Evolutionary conservation across 1,284 basidiomycete species (phyloP).

Genomic region (Ustilago tritici): DNA sequence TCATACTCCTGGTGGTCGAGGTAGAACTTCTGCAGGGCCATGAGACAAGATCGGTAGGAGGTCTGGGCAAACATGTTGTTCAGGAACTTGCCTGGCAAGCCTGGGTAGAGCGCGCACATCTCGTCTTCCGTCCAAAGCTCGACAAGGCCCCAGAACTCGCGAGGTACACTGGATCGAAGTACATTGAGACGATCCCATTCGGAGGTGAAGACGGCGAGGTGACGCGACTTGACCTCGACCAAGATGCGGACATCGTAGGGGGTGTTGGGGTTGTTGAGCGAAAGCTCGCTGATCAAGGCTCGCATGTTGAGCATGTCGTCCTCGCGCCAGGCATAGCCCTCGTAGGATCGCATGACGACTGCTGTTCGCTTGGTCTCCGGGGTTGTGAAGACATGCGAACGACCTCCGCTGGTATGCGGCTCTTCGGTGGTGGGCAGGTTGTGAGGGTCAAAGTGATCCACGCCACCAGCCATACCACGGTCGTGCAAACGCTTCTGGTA

Average conservation of each 20-base stretch:
- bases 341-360: conserved; percentile 67
- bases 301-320: conserved; percentile 69
- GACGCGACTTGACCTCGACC: conserved; percentile 67
- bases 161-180: conserved; percentile 64
- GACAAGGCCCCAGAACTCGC: conserved; percentile 69
- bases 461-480: conserved; percentile 61
- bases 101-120: conserved; percentile 69
- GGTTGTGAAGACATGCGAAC: conserved; percentile 55
- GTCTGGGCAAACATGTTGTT: conserved; percentile 69
- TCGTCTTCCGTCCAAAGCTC: conserved; percentile 69
- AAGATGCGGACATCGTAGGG: conserved; percentile 69
- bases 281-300: conserved; percentile 68
- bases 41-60: conserved; percentile 69
- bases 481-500: conserved; percentile 64
- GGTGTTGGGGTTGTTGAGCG: conserved; percentile 69
- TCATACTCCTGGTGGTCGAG: conserved; percentile 70
- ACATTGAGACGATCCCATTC: conserved; percentile 69
- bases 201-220: conserved; percentile 68
- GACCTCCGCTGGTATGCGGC: conserved; percentile 35
- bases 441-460: conserved; percentile 57
- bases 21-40: conserved; percentile 69
- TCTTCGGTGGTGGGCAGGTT: conserved; percentile 44
- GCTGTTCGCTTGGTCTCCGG: conserved; percentile 67
- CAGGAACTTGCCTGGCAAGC: conserved; percentile 67
- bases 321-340: conserved; percentile 69